Evolutionary conservation across 73 alveolate species (phyloP).

Genomic region (Paramecium octaurelia): DNA sequence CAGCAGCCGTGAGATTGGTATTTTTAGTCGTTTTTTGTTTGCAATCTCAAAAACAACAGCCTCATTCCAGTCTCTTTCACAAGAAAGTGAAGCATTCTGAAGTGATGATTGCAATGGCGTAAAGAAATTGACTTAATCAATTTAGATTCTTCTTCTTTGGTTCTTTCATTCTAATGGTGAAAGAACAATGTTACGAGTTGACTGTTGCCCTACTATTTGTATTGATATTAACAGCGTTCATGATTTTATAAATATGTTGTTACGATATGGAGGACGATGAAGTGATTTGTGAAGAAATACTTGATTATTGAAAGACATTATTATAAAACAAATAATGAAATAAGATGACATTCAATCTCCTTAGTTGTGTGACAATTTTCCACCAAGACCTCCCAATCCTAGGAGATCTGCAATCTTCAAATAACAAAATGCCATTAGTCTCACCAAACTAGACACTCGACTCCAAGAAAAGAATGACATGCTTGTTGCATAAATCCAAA

Average conservation of each 20-base stretch:
- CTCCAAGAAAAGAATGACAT: conserved; percentile 27
- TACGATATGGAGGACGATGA: conserved; percentile 23
- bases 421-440: not conserved
- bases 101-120: conserved; percentile 29
- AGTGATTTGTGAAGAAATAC: conserved; percentile 12
- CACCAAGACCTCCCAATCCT: not conserved
- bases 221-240: not conserved
- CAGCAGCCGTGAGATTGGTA: not conserved
- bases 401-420: not conserved
- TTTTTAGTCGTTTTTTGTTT: conserved; percentile 17
- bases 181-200: conserved; percentile 19
- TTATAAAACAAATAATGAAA: not conserved
- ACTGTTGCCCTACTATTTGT: conserved; percentile 5
- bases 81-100: not conserved
- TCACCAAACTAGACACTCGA: not conserved
- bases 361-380: not conserved
- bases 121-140: not conserved
- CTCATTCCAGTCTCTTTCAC: not conserved
- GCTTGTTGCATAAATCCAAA: conserved; percentile 12
- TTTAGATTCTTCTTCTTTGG: conserved; percentile 21
- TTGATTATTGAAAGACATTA: conserved; percentile 24
- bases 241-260: conserved; percentile 39
- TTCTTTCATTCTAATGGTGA: not conserved
- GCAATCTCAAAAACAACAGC: not conserved
- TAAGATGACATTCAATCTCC: not conserved